Evolutionary conservation across 148 eudicot genomes (phyloP).

Genomic region (Vaccinium vitisidaea): DNA sequence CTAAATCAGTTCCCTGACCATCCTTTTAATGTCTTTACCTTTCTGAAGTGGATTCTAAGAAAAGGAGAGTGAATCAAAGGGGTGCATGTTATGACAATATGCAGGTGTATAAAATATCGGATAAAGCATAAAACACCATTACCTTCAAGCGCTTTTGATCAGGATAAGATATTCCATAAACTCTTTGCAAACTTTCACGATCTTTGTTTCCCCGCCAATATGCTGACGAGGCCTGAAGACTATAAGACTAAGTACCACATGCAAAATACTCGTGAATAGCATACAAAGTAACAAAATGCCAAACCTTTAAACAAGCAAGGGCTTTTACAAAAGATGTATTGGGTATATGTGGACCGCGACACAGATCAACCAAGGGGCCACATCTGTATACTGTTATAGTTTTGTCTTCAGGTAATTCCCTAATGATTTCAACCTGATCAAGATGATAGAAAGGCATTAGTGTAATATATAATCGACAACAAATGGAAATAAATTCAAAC

Average conservation of each 20-base stretch:
- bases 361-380: constrained; percentile 97
- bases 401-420: constrained; percentile 89
- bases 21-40: not conserved
- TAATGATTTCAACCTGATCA: constrained; percentile 83
- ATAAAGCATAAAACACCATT: not conserved
- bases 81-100: not conserved
- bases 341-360: constrained; percentile 99
- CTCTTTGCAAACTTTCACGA: constrained; percentile 97
- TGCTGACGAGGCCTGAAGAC: constrained; percentile 86
- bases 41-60: not conserved
- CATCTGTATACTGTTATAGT: constrained; percentile 98
- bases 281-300: constrained; percentile 1
- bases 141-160: constrained; percentile 84
- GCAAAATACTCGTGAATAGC: not conserved
- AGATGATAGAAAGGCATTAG: constrained; percentile 17
- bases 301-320: constrained; percentile 81
- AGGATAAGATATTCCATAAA: constrained; percentile 93
- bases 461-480: not conserved
- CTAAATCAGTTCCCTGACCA: not conserved
- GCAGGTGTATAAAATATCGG: not conserved
- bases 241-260: constrained; percentile 2
- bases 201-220: constrained; percentile 95
- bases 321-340: constrained; percentile 94
- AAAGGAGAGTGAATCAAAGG: not conserved
- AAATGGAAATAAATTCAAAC: not conserved